Conservation (phyloP, 2,329 filamentous ascomycete genomes). For the Fusarium ramigenum region DNA sequence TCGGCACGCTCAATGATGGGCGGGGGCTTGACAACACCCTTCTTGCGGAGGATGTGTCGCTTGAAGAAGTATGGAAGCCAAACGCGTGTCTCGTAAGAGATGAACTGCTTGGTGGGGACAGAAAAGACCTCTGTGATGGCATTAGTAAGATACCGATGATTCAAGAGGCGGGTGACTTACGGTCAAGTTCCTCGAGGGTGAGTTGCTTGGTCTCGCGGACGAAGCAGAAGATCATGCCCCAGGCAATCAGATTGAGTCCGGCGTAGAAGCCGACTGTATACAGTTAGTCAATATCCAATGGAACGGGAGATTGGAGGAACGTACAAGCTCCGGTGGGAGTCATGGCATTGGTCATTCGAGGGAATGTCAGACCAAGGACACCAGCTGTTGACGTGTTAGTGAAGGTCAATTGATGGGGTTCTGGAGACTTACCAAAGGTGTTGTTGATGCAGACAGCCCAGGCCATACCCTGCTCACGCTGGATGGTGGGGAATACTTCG, state of each 20-base stretch:
- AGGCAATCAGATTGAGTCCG: slow-evolving; percentile 56
- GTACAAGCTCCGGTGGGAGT: slow-evolving; percentile 46
- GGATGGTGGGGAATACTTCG: slow-evolving; percentile 51
- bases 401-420: rapidly evolving
- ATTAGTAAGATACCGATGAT: background rate
- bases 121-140: slow-evolving; percentile 37
- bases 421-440: slow-evolving; percentile 34
- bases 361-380: slow-evolving; percentile 46
- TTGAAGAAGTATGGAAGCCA: slow-evolving; percentile 52
- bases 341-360: slow-evolving; percentile 46
- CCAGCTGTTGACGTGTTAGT: slow-evolving; percentile 35
- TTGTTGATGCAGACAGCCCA: slow-evolving; percentile 52
- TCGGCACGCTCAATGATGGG: slow-evolving; percentile 43
- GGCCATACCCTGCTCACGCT: slow-evolving; percentile 52
- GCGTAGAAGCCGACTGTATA: slow-evolving; percentile 56
- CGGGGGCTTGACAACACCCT: slow-evolving; percentile 44
- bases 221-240: slow-evolving; percentile 59
- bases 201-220: slow-evolving; percentile 62
- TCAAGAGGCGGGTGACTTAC: background rate
- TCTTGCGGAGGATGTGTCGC: slow-evolving; percentile 48
- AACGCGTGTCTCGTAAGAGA: slow-evolving; percentile 46
- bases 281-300: slow-evolving; percentile 4
- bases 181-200: slow-evolving; percentile 60
- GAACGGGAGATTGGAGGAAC: rapidly evolving
- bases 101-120: slow-evolving; percentile 46